Conservation (phyloP, 2,329 filamentous ascomycete genomes). For the Penicillium sp. region DNA sequence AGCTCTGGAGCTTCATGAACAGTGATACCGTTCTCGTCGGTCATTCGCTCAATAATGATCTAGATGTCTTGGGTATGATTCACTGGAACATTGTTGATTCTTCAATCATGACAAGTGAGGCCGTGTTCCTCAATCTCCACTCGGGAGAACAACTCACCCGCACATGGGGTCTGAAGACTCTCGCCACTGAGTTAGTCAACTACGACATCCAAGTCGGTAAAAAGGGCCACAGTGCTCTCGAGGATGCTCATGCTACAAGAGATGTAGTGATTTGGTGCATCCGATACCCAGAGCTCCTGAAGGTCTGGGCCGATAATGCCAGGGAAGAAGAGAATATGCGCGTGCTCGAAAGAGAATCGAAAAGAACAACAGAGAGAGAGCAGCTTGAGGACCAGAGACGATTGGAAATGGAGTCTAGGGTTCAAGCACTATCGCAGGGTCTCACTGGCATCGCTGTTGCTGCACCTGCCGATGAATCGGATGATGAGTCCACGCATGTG, state of each 20-base stretch:
- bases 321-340: slow-evolving; percentile 5
- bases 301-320: slow-evolving; percentile 32
- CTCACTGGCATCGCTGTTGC: not conserved
- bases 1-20: slow-evolving; percentile 48
- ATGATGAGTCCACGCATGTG: not conserved
- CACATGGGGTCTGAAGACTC: slow-evolving; percentile 40
- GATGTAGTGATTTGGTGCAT: slow-evolving; percentile 53
- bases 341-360: not conserved
- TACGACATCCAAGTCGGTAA: slow-evolving; percentile 37
- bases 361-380: not conserved
- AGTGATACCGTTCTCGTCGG: slow-evolving; percentile 51
- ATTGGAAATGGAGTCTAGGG: slow-evolving; percentile 5
- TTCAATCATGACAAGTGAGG: slow-evolving; percentile 42
- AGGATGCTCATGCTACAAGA: slow-evolving; percentile 53
- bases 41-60: slow-evolving; percentile 50
- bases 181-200: slow-evolving; percentile 39
- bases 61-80: slow-evolving; percentile 46
- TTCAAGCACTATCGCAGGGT: slow-evolving; percentile 1
- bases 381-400: slow-evolving; percentile 1
- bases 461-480: not conserved
- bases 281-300: slow-evolving; percentile 40
- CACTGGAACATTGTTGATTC: slow-evolving; percentile 51
- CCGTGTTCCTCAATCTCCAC: slow-evolving; percentile 16
- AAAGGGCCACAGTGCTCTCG: slow-evolving; percentile 51
- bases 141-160: slow-evolving; percentile 6